phyloP scores from a whole-genome alignment of 371 early-diverging fungal species.

The Zychaea mexicana region DNA sequence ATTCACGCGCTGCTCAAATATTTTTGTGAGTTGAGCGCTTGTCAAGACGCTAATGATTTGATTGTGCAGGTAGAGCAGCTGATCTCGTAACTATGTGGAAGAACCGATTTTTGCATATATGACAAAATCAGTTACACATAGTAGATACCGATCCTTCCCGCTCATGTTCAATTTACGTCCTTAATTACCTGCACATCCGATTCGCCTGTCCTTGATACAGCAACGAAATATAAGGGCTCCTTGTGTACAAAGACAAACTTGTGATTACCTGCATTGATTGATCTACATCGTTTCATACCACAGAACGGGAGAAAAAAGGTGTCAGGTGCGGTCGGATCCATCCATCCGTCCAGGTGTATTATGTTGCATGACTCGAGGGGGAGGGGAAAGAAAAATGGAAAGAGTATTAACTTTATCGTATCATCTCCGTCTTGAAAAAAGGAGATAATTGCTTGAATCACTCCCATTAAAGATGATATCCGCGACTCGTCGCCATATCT shows the following conservation, averaged over 20 bases:
- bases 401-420: constrained; percentile 57
- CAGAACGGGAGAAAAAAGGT: no score
- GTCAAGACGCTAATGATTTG: constrained; percentile 90
- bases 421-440: constrained; percentile 86
- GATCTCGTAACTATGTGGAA: constrained; percentile 77
- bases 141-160: not conserved
- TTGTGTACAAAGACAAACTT: constrained; percentile 82
- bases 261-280: constrained; percentile 77
- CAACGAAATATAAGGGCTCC: constrained; percentile 85
- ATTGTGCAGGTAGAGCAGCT: constrained; percentile 80
- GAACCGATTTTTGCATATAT: not conserved
- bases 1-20: constrained; percentile 86
- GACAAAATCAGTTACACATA: not conserved
- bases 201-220: constrained; percentile 82
- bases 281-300: constrained; percentile 35
- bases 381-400: no score
- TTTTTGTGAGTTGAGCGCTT: constrained; percentile 75
- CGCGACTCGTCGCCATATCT: constrained; percentile 91
- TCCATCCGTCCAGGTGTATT: no score
- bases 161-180: not conserved
- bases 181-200: constrained; percentile 71
- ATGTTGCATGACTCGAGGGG: no score
- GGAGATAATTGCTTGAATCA: constrained; percentile 90
- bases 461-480: constrained; percentile 88
- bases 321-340: no score